A percentile compares a stretch with the other conserved stretches of the same genome.
These are phyloP conservation scores for Tolypocladium tundrense DNA, from an alignment of 2,329 filamentous ascomycete species.

Conservation along the genomic window DNA sequence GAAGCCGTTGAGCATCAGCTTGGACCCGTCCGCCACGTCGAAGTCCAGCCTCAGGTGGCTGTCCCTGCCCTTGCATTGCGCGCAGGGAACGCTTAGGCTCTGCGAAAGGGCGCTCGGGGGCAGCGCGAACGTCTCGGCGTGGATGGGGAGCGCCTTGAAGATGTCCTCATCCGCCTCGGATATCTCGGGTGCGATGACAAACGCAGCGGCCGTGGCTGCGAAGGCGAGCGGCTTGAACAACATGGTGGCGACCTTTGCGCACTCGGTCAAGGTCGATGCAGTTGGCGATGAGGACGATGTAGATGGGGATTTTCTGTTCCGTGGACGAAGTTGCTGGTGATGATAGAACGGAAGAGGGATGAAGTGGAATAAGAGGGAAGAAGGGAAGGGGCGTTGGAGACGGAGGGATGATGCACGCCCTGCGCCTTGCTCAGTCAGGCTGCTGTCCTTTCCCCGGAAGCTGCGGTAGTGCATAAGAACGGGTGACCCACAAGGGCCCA, in stretches of 20 bases:
- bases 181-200: conserved; percentile 44
- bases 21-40: conserved; percentile 35
- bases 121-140: conserved; percentile 25
- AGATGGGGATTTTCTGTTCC: background rate
- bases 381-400: background rate
- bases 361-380: background rate
- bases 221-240: conserved; percentile 21
- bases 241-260: conserved; percentile 13
- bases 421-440: background rate
- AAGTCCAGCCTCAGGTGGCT: conserved; percentile 45
- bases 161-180: conserved; percentile 30
- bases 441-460: background rate
- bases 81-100: conserved; percentile 40
- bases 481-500: background rate
- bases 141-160: conserved; percentile 28
- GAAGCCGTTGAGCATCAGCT: conserved; percentile 48
- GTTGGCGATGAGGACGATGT: background rate
- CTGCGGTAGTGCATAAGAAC: background rate
- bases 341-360: background rate
- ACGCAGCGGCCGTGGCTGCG: conserved; percentile 28
- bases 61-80: conserved; percentile 37
- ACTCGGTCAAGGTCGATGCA: background rate
- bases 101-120: conserved; percentile 23
- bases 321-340: background rate
- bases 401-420: background rate